Evolutionary conservation across 495 filamentous ascomycete species (phyloP), one percentile per base, ranked within the genome.

Genomic region (Stereocaulon alpinum): DNA sequence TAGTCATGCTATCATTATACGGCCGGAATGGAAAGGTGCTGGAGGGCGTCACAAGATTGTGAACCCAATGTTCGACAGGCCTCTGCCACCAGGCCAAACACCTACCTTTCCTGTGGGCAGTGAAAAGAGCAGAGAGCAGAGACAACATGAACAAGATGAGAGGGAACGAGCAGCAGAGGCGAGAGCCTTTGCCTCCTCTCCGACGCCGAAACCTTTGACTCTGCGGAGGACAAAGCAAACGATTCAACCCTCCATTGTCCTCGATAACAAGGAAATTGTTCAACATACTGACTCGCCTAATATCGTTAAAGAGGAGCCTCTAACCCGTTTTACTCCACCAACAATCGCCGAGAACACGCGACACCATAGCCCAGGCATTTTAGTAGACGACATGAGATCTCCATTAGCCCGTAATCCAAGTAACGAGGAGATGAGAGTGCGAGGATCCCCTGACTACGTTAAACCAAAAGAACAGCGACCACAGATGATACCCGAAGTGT

Each of bases 11-110:
- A 58, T 66, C 42, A 65, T 63, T 58, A 48, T 66, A 34, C 70
- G 71, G 55, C 73, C 76, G 53, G 75, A 75, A 48, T 82, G 78
- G 79, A 78, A 72, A 51, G 74, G 78, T 40, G 70, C 75, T 30
- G 77, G 72, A 63, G 77, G 77, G 50, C 77, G 77, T 29, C 63
- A 70, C 24, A 69, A 71, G 29, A 75, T 80, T 45, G 66, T 78
- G 14, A 61, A 68, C 29, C 71, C 71, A 11, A 52, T 71, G 17
- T 40, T 62, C 40, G 66, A 68, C 50, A 68, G 66, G 44, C 66
- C 66, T 44, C 41, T 66, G 12, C 63, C 61, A 22, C 57, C 58
- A 30, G 61, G 69, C 59, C 62, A 64, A 63, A 56, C 62, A 41
- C 45, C 52, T 47, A 53, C 61, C 5, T 63, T 64, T 40, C 64